phyloP scores from a whole-genome alignment of 129 eudicot genomes.

The Pseudognaphalium luteoalbum region DNA sequence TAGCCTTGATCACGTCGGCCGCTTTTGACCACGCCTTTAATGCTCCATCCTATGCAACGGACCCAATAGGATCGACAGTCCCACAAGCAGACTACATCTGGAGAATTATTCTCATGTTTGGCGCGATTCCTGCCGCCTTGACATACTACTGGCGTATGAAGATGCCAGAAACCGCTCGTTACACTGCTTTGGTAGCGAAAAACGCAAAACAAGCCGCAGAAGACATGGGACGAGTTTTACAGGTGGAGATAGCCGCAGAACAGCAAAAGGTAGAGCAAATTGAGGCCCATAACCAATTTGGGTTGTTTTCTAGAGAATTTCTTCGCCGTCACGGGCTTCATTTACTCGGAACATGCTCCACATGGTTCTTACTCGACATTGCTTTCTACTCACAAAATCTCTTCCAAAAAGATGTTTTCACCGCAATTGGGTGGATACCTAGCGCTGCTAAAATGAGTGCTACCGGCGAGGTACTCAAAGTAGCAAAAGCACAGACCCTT shows the following conservation, averaged over 20 bases:
- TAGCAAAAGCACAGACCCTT: conserved; percentile 42
- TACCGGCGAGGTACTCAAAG: conserved; percentile 35
- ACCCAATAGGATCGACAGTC: conserved; percentile 31
- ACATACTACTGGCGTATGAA: conserved; percentile 57
- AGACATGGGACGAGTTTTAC: conserved; percentile 53
- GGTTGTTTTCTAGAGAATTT: conserved; percentile 42
- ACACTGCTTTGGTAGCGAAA: conserved; percentile 56
- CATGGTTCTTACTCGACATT: conserved; percentile 54
- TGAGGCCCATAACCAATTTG: conserved; percentile 31
- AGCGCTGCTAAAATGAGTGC: conserved; percentile 36
- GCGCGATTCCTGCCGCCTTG: conserved; percentile 51
- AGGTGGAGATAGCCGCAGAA: conserved; percentile 43
- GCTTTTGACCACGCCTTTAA: conserved; percentile 32
- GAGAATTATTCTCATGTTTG: conserved; percentile 56
- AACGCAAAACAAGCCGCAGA: conserved; percentile 52
- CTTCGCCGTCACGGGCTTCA: conserved; percentile 44
- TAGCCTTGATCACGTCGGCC: conserved; percentile 40
- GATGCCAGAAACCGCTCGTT: conserved; percentile 65
- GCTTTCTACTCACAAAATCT: conserved; percentile 53
- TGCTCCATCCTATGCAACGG: conserved; percentile 27
- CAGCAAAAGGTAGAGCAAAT: conserved; percentile 31
- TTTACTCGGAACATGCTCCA: conserved; percentile 45
- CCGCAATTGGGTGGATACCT: conserved; percentile 50
- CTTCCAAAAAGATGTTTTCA: conserved; percentile 53
- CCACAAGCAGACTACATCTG: conserved; percentile 51